Evolutionary conservation across 2,329 filamentous ascomycete species (phyloP), one percentile per base, ranked within the genome.

Genomic region (Lasiodiplodia sp.): DNA sequence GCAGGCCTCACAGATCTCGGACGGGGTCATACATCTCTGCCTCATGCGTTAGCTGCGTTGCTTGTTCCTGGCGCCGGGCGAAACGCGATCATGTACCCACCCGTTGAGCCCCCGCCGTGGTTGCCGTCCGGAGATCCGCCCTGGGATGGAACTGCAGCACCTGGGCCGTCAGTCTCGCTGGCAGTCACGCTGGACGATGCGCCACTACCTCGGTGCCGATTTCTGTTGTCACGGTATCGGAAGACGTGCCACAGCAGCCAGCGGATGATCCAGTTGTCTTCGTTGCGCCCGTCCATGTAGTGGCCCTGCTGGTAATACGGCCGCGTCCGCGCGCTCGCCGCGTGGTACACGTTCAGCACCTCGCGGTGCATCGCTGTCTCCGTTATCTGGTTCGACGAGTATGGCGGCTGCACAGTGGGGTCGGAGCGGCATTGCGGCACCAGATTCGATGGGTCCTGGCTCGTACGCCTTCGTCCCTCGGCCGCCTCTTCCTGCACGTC

Each of bases 221-320:
- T 69, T 68, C 83, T 79, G 70, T 81, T 79, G 71, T 81, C 79
- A 28, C 78, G 75, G 70, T 82, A 84, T n/a, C 83, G 81, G 70
- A 85, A 85, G 69, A 83, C 82, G 72, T 85, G 83, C 83, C 83
- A 85, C 6, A 85, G 77, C 71, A 83, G 81, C 83, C 83, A 85
- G n/a, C 81, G 77, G 37, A 83, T 83, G 47, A 85, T 81, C 83
- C 83, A 85, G 67, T 85, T 85, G 71, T 82, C 80, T 70, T 83
- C 80, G 53, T 79, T 79, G 11, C 79, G 76, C 11, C 77, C 77
- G 62, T 80, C 80, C 21, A 72, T 74, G 66, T 82, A 82, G 31
- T 76, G 76, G 16, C 83, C 83, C 57, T 78, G 73, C 21, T 81
- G 77, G 70, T 84, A 85, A 57, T 80, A 79, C 1, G 74, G 72